Conservation (phyloP, 1,284 basidiomycete species). For the Ceratobasidium sp. region DNA sequence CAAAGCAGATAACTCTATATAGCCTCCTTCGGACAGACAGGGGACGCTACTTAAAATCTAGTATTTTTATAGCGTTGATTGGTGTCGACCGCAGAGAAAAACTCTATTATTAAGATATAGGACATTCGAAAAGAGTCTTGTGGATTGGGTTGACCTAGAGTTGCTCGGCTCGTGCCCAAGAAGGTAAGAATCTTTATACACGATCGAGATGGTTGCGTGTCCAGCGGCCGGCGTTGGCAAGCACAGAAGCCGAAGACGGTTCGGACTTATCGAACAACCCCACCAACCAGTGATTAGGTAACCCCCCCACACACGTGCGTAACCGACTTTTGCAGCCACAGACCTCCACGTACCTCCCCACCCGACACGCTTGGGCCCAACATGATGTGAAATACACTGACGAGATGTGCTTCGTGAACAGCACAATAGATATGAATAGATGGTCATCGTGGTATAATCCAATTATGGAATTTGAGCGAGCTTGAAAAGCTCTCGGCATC, state of each 20-base stretch:
- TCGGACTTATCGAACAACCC: constrained; percentile 2
- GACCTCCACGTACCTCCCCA: constrained; percentile 12
- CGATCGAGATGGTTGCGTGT: background rate
- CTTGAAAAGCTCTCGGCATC: constrained; percentile 8
- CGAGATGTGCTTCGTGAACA: background rate
- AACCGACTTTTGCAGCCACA: background rate
- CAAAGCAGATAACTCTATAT: too few relatives aligned
- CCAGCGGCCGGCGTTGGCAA: background rate
- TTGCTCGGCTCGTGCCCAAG: too few relatives aligned
- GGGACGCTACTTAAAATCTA: too few relatives aligned
- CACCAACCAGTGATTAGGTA: background rate
- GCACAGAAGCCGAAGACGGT: background rate
- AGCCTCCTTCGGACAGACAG: too few relatives aligned
- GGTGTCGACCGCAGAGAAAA: too few relatives aligned
- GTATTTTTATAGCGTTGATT: too few relatives aligned
- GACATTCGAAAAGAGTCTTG: too few relatives aligned
- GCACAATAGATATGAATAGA: background rate
- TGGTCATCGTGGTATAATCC: background rate
- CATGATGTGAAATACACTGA: background rate
- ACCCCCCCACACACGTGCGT: constrained; percentile 18
- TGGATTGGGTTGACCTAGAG: too few relatives aligned
- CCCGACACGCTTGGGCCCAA: background rate
- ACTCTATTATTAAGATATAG: too few relatives aligned
- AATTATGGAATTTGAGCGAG: background rate
- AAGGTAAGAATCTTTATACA: too few relatives aligned